Percentiles rank a stretch among this genome's conserved stretches.
Conservation (phyloP, 768 basidiomycete species). For the Calocybe gangraenosa region DNA sequence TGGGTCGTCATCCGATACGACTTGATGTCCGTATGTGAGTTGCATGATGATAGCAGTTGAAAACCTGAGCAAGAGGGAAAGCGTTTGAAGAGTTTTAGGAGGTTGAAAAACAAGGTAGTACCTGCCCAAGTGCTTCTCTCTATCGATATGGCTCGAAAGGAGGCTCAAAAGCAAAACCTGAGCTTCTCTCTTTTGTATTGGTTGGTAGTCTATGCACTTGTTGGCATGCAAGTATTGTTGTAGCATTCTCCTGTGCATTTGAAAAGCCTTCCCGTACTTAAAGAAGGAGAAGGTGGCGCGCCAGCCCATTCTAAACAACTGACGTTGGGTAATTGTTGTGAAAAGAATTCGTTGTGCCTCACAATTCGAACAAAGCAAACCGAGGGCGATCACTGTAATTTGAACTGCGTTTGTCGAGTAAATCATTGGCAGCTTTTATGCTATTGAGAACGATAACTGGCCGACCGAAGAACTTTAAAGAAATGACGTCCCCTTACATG, state of each 20-base stretch:
- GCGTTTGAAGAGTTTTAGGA: neutral
- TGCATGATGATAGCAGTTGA: slow-evolving; percentile 20
- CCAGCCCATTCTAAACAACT: slow-evolving; percentile 14
- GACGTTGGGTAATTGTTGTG: neutral
- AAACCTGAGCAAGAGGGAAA: slow-evolving; percentile 3
- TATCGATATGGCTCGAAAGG: slow-evolving; percentile 19
- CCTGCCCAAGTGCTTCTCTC: slow-evolving; percentile 26
- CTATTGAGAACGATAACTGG: slow-evolving; percentile 16
- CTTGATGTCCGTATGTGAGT: slow-evolving; percentile 28
- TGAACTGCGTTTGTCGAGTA: slow-evolving; percentile 12
- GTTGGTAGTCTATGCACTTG: slow-evolving; percentile 17
- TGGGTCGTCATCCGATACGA: slow-evolving; percentile 29
- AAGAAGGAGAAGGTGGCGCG: slow-evolving; percentile 8
- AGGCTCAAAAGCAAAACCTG: slow-evolving; percentile 25
- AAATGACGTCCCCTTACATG: slow-evolving; percentile 12
- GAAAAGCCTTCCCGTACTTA: slow-evolving; percentile 15
- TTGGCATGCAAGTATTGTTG: slow-evolving; percentile 16
- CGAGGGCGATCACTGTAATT: slow-evolving; percentile 16
- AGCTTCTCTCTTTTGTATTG: slow-evolving; percentile 24
- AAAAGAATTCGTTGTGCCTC: neutral
- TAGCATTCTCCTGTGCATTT: slow-evolving; percentile 13
- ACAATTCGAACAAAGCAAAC: slow-evolving; percentile 18
- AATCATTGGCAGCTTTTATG: slow-evolving; percentile 11
- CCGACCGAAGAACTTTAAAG: slow-evolving; percentile 8
- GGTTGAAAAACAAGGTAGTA: slow-evolving; percentile 5